Conservation (phyloP, 2,329 filamentous ascomycete genomes). For the Gnomoniopsis sp. region DNA sequence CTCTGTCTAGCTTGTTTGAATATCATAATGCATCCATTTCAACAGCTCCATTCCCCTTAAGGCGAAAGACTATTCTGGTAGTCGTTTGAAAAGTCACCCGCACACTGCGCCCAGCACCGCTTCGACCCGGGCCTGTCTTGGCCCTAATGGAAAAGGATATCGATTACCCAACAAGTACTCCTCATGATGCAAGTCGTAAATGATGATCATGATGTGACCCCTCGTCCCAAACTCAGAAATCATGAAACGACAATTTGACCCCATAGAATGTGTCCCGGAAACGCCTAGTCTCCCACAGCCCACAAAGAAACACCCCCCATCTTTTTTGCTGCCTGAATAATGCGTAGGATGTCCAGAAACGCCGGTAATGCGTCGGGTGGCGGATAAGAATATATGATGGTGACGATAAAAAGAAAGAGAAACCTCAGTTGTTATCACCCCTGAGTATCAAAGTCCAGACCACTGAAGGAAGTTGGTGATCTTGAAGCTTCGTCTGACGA, state of each 20-base stretch:
- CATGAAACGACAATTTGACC: too few species aligned
- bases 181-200: constrained; percentile 4
- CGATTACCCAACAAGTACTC: background rate
- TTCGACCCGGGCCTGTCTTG: background rate
- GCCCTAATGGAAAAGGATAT: background rate
- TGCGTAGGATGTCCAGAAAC: too few species aligned
- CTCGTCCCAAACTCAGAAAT: background rate
- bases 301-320: too few species aligned
- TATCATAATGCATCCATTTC: constrained; percentile 4
- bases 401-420: background rate
- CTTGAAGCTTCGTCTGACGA: constrained; percentile 2
- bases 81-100: background rate
- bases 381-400: too few species aligned
- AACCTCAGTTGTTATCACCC: background rate
- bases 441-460: constrained; percentile 1
- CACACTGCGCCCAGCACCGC: background rate
- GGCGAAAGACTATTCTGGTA: background rate
- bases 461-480: background rate
- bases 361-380: too few species aligned
- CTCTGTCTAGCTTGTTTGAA: background rate
- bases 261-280: too few species aligned
- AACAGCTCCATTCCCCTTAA: background rate
- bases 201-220: background rate
- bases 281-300: too few species aligned
- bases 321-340: too few species aligned